A percentile compares a stretch with the other conserved stretches of the same genome.
Conservation (phyloP, 139 green algal species). For the Chlorella sp. region DNA sequence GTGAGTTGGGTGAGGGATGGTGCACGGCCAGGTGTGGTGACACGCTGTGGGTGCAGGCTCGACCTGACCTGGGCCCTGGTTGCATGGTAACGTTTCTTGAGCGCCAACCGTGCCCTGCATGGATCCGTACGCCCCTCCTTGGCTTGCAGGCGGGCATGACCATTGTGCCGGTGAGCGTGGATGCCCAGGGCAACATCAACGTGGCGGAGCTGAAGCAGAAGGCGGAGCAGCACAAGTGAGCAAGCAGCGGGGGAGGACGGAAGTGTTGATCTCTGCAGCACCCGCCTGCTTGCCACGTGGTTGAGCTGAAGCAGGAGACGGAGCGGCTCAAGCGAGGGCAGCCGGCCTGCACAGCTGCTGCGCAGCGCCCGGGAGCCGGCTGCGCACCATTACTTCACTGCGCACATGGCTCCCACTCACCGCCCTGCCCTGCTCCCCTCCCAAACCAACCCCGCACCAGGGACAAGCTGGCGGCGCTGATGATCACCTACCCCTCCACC, state of each 20-base stretch:
- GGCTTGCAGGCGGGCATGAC: slow-evolving; percentile 86
- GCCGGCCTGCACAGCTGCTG: too few species aligned
- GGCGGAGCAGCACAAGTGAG: slow-evolving; percentile 80
- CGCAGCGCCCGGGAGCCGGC: too few species aligned
- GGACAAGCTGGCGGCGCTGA: slow-evolving; percentile 96
- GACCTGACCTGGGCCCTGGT: too few species aligned
- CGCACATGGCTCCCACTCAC: background rate
- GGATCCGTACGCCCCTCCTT: too few species aligned
- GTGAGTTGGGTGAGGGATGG: too few species aligned
- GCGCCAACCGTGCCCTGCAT: too few species aligned
- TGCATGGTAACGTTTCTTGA: too few species aligned
- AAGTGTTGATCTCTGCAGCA: too few species aligned
- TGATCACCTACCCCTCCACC: slow-evolving; percentile 99
- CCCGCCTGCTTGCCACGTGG: too few species aligned
- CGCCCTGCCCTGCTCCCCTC: background rate
- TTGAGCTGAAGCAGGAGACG: background rate
- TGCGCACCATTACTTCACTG: too few species aligned
- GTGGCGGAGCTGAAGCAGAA: slow-evolving; percentile 89
- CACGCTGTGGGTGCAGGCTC: too few species aligned
- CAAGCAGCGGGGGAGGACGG: background rate
- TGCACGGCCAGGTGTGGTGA: too few species aligned
- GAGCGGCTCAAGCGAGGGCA: background rate
- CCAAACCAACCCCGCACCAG: background rate
- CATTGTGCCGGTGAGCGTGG: slow-evolving; percentile 88
- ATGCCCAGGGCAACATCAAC: slow-evolving; percentile 93